Base-by-base conservation (phyloP, 352 stramenopile genomes). In the Blastocystis sp. region DNA sequence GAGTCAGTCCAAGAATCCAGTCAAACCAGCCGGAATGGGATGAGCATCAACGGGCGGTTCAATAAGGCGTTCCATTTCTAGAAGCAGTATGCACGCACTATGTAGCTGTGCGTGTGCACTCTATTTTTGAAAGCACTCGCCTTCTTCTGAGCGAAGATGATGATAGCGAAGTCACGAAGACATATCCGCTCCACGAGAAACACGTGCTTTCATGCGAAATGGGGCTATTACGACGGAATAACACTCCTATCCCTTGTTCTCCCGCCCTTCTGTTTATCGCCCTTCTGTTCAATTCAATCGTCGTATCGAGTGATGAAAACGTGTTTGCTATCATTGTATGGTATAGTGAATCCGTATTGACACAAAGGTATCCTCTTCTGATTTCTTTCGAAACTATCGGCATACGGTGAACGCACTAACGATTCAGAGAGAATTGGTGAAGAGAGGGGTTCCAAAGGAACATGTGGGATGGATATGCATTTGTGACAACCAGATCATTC, bases 341-440 rank as follows among this genome's bases (percentile, higher is more conserved):
- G 10, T 52, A 5, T 5, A 17, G 2, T 66, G 64, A 21, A 56
- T 4, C 21, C 23, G 19, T 69, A 52, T 64, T 62, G 66, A 48
- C 66, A 38, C 19, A 65, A 40, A 81, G 71, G 52, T 81, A n/a
- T 45, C 48, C n/a, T 81, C 71, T 38, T 81, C 71, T 67, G 14
- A 48, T 7, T 81, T 48, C 28, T 81, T 81, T 38, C 43, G 71
- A 14, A 81, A 81, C 28, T 81, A 67, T 81, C 43, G 71, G n/a
- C 71, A 81, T 81, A 21, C 43, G 0, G 48, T 81, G 48, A 81
- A 81, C 17, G 43, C 45, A 34, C 7, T 81, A 21, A 34, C 41
- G 19, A 43, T 81, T 21, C 23, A 7, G 23, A 23, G 66, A 2
- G n/a, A 64, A 21, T 40, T 81, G 5, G 5, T 41, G 0, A 14